These are phyloP conservation scores for Helenozyma rhizophorensis DNA, from an alignment of 805 yeast genomes.

Conservation along the genomic window DNA sequence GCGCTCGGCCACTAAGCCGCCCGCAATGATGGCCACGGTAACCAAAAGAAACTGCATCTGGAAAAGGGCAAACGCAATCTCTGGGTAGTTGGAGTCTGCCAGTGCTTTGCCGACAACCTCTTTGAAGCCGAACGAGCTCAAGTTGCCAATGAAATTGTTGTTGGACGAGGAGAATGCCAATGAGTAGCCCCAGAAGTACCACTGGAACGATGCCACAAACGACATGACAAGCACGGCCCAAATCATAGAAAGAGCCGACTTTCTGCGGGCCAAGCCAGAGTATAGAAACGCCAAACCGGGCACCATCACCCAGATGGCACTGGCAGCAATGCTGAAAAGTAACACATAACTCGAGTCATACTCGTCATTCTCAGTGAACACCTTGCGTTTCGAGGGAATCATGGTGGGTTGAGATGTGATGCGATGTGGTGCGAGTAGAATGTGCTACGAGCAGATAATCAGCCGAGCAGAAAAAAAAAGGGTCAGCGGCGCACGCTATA, in stretches of 20 bases:
- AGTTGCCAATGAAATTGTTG: conserved; percentile 83
- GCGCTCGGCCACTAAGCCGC: conserved; percentile 84
- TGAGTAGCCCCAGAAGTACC: conserved; percentile 99
- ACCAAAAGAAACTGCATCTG: conserved; percentile 91
- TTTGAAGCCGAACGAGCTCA: conserved; percentile 77
- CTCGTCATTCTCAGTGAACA: conserved; percentile 31
- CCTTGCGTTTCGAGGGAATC: conserved; percentile 25
- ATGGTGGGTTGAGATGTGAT: conserved; percentile 5
- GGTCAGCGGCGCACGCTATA: background rate
- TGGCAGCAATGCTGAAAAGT: conserved; percentile 55
- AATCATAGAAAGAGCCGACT: conserved; percentile 81
- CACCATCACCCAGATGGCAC: conserved; percentile 83
- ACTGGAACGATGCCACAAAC: conserved; percentile 73
- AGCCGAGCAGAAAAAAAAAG: background rate
- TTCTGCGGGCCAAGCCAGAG: conserved; percentile 86
- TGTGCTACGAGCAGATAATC: too few species aligned
- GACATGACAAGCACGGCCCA: conserved; percentile 76
- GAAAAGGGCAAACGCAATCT: conserved; percentile 77
- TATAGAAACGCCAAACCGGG: conserved; percentile 93
- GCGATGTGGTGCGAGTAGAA: too few species aligned
- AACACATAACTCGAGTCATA: conserved; percentile 17
- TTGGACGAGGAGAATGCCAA: conserved; percentile 80
- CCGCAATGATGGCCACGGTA: conserved; percentile 88
- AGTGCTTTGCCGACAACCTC: conserved; percentile 51
- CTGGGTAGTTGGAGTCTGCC: conserved; percentile 58